Evolutionary conservation across 768 basidiomycete species (phyloP), one percentile per base, ranked within the genome.

Genomic region (Termitomyces sp.): DNA sequence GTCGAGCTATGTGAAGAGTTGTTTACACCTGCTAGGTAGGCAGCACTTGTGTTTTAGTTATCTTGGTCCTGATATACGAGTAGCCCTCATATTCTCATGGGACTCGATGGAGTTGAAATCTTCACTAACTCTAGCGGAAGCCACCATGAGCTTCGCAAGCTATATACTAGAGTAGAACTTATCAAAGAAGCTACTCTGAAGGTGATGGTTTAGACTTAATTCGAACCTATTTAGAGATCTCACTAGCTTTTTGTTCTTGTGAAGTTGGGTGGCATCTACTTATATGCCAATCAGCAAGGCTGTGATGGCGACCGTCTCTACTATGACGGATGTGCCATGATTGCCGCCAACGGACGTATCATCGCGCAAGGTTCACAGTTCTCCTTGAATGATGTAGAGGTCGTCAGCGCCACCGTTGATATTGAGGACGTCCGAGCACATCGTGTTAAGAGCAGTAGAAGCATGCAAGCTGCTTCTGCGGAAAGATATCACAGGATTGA

Each of bases 111-210:
- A 5, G 96, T 98, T 8, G 97, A 99, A 71, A 97, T 99, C 49
- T 98, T 98, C 68, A 98, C 96, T 9, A 99, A 99, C 72, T 98
- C 97, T 1, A 95, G 92, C 61, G 97, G 94, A 5, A 96, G 93
- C 70, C 97, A 99, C 67, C 97, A 99, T 66, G 97, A 98, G 68
- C 84, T 99, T 25, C 86, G 97, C n/a, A 99, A 99, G 71, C 80
- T 99, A 25, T 84, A 93, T 66, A 85, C 83, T 8, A 85, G 97
- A 7, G 83, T 98, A 1, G 94, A 99, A 59, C 77, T 99, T 11
- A 98, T 99, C 73, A 94, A 91, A 66, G 97, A 98, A 67, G 97
- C 97, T 1, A 99, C 96, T 1, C 75, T 88, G 57, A 99, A 98
- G 83, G 96, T 90, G 61, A 55, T 59, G 11, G 6, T 39, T 10